Evolutionary conservation across 2,329 filamentous ascomycete species (phyloP).

Genomic region (Plectosphaerella plurivora): DNA sequence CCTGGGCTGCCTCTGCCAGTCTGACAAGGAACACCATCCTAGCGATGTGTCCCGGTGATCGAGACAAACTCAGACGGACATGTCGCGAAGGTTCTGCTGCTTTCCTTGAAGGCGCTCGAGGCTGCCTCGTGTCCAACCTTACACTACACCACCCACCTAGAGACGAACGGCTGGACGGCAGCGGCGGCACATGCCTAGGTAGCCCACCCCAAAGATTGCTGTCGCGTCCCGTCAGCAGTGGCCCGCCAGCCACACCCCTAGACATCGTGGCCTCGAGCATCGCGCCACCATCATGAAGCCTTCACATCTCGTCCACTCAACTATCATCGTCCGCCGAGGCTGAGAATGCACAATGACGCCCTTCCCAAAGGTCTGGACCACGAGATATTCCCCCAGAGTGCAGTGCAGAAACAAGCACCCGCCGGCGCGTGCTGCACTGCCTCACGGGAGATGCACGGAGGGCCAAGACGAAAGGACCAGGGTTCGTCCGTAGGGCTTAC

Average conservation of each 20-base stretch:
- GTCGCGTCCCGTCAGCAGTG: neutral
- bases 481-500: neutral
- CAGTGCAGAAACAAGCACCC: neutral
- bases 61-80: no score
- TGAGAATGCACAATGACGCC: neutral
- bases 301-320: neutral
- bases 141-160: no score
- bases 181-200: no score
- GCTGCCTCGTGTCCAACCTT: no score
- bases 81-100: no score
- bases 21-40: no score
- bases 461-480: neutral
- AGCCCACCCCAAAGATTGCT: neutral
- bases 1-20: no score
- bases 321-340: neutral
- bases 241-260: neutral
- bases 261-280: neutral
- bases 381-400: neutral
- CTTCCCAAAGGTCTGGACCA: neutral
- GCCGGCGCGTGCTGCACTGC: neutral
- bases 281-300: neutral
- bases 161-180: neutral
- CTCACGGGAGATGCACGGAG: neutral
- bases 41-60: no score
- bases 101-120: no score